Evolutionary conservation across 352 stramenopile genomes (phyloP).

Genomic region (Phytophthora litchii): DNA sequence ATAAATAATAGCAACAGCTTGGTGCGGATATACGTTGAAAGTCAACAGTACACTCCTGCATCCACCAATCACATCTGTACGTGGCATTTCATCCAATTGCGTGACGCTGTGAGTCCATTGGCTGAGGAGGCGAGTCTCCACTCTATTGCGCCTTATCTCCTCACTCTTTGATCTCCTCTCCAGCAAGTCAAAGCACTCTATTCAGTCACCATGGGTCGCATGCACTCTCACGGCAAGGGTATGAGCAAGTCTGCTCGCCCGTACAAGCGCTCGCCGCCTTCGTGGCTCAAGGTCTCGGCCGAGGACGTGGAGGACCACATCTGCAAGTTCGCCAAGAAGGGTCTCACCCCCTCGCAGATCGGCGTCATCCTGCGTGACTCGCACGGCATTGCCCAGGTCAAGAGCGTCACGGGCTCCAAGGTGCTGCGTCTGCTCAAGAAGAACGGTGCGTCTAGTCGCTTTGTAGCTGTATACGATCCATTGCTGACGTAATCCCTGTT

Average conservation of each 20-base stretch:
- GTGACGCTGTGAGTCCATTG: conserved; percentile 22
- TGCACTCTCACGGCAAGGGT: conserved; percentile 99
- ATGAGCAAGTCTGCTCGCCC: conserved; percentile 99
- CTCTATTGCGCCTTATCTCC: too few species aligned
- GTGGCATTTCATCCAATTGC: conserved; percentile 32
- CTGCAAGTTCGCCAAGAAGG: conserved; percentile 99
- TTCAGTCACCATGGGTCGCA: conserved; percentile 95
- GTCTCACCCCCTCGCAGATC: conserved; percentile 97
- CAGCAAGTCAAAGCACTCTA: conserved; percentile 56
- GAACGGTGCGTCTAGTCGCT: conserved; percentile 83
- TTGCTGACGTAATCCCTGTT: conserved; percentile 16
- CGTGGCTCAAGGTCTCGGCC: conserved; percentile 97
- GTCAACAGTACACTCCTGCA: not conserved
- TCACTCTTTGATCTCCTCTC: conserved; percentile 80
- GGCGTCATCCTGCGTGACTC: conserved; percentile 99
- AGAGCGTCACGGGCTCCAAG: conserved; percentile 98
- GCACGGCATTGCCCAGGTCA: conserved; percentile 99
- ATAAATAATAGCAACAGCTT: conserved; percentile 10
- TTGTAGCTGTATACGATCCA: not conserved
- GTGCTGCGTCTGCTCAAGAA: conserved; percentile 99
- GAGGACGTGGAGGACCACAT: conserved; percentile 99
- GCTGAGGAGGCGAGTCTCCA: conserved; percentile 30
- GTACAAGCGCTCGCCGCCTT: conserved; percentile 99
- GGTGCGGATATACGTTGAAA: conserved; percentile 3
- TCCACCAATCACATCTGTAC: conserved; percentile 23